A percentile compares a stretch with the other conserved stretches of the same genome.
These are phyloP conservation scores for Phytophthora boehmeriae DNA, from an alignment of 352 stramenopile genomes.

Conservation along the genomic window DNA sequence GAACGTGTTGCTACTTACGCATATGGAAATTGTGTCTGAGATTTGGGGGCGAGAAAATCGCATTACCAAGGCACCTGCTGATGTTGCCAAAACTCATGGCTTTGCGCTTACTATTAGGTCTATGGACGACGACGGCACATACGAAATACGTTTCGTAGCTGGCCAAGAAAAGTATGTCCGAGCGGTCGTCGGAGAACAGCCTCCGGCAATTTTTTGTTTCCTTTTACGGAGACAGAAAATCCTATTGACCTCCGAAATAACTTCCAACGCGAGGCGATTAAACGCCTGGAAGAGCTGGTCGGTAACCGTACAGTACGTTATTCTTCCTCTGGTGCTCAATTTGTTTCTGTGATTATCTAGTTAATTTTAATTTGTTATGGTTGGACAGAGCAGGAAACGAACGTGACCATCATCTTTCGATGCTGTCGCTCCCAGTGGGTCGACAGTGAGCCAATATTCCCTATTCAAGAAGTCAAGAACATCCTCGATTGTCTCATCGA, in stretches of 20 bases:
- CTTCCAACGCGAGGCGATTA: slow-evolving; percentile 1
- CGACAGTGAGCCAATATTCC: not conserved
- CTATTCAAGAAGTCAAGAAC: slow-evolving; percentile 1
- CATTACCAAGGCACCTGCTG: not conserved
- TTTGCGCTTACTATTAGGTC: slow-evolving; percentile 2
- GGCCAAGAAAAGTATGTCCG: not conserved
- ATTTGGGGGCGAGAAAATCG: not conserved
- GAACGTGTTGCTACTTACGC: not conserved
- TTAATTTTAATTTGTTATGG: not conserved
- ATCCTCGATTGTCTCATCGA: not conserved
- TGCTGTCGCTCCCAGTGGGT: slow-evolving; percentile 1
- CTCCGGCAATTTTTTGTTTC: not conserved
- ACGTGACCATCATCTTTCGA: slow-evolving; percentile 1
- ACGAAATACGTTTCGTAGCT: not conserved
- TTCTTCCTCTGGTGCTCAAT: not conserved
- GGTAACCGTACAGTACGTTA: not conserved
- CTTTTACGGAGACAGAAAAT: not conserved
- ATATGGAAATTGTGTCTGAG: not conserved
- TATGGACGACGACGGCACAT: not conserved
- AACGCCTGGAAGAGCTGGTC: not conserved
- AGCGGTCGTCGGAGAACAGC: not conserved
- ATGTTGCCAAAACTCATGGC: not conserved
- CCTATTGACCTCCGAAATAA: slow-evolving; percentile 2
- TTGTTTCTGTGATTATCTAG: not conserved
- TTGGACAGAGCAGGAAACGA: slow-evolving; percentile 3